Conservation (phyloP, 2,329 filamentous ascomycete species). For the Setomelanomma holmii region DNA sequence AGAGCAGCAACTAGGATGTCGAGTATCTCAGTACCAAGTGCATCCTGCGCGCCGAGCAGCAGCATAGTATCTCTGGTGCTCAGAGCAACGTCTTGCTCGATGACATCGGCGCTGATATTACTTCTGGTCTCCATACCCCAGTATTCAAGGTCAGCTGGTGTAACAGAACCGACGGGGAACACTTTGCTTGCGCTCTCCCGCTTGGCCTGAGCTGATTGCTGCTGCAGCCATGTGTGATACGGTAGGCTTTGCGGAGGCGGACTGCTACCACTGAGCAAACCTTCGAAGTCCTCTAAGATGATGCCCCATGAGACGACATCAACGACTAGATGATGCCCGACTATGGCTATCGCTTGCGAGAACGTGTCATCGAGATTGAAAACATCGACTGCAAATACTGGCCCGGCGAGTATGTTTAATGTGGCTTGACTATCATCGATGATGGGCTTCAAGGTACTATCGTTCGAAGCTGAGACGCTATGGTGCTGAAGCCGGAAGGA, state of each 20-base stretch:
- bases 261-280: constrained; percentile 33
- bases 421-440: constrained; percentile 41
- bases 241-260: constrained; percentile 40
- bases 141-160: constrained; percentile 40
- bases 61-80: constrained; percentile 43
- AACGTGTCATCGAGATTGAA: constrained; percentile 46
- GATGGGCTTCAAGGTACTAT: constrained; percentile 24
- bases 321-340: constrained; percentile 45
- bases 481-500: constrained; percentile 39
- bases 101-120: constrained; percentile 45
- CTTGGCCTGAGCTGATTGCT: constrained; percentile 40
- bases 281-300: constrained; percentile 48
- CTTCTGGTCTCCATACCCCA: constrained; percentile 47
- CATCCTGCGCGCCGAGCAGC: constrained; percentile 41
- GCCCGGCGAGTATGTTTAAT: constrained; percentile 43
- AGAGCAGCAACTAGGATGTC: constrained; percentile 47
- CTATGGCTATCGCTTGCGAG: constrained; percentile 47
- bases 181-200: constrained; percentile 30
- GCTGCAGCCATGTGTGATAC: constrained; percentile 47
- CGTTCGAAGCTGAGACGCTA: constrained; percentile 13
- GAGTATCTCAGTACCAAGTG: constrained; percentile 44
- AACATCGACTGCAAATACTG: constrained; percentile 53
- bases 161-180: constrained; percentile 35
- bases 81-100: constrained; percentile 39
- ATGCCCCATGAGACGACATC: constrained; percentile 52